A percentile compares a stretch with the other conserved stretches of the same genome.
Evolutionary conservation across 176 grass and related monocot species (phyloP).

Genomic region (Guadua angustifolia): DNA sequence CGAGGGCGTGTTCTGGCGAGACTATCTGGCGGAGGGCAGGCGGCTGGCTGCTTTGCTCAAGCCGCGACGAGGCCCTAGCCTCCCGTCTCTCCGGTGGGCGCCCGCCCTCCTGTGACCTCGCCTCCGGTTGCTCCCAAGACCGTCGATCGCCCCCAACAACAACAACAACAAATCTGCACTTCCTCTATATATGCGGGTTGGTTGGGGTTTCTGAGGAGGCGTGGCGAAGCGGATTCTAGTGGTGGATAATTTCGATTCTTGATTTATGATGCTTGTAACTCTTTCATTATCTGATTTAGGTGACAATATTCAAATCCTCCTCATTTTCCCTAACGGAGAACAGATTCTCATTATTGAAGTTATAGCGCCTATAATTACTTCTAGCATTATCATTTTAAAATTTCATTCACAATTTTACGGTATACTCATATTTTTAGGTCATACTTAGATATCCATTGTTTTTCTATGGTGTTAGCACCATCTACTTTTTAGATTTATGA

Average conservation of each 20-base stretch:
- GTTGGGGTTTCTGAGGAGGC: too few species aligned
- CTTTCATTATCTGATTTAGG: slow-evolving; percentile 14
- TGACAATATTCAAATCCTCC: slow-evolving; percentile 4
- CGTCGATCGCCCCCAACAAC: too few species aligned
- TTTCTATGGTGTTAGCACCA: background rate
- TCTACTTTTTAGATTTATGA: slow-evolving; percentile 11
- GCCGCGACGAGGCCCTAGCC: too few species aligned
- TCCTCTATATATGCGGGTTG: too few species aligned
- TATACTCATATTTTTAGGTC: background rate
- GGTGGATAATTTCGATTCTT: slow-evolving; percentile 1
- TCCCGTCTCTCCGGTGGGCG: too few species aligned
- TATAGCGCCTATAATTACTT: slow-evolving; percentile 5
- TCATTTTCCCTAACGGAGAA: background rate
- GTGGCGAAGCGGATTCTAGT: too few species aligned
- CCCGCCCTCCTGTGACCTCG: too few species aligned
- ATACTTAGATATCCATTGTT: slow-evolving; percentile 14
- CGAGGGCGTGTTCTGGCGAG: too few species aligned
- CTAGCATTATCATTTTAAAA: background rate
- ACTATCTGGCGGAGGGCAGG: too few species aligned
- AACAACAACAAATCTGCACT: too few species aligned
- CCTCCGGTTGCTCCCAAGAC: too few species aligned
- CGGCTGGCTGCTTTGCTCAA: too few species aligned
- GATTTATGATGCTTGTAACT: slow-evolving; percentile 8
- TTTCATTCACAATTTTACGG: slow-evolving; percentile 1
- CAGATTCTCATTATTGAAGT: background rate